Base-by-base conservation (phyloP, 768 basidiomycete species). In the Neoboletus magnificus region DNA sequence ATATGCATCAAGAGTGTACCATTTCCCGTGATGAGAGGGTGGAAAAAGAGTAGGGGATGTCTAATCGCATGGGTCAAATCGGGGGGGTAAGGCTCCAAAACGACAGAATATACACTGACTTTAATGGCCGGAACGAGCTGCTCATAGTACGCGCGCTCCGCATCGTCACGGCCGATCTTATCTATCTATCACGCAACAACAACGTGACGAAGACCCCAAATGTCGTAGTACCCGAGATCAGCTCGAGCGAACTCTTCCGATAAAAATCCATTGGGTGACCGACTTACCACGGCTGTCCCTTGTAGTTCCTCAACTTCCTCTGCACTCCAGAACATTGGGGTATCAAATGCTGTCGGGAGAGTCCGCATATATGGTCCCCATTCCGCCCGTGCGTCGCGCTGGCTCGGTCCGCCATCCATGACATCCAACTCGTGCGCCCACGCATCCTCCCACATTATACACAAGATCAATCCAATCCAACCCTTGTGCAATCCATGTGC, bases 391-490 rank as follows among this genome's bases (percentile, higher is more conserved):
- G 27, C 15, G n/a, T 20, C 20, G 27, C 27, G 37, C 4, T 41
- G 35, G 30, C 29, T 18, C 2, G 33, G 48, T 11, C 36, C 27
- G 6, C 68, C 13, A 25, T 49, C 46, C 36, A 33, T 20, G 13
- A 12, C 10, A 41, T 93, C 93, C 91, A 51, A 74, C 83, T 46
- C 91, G 4, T 73, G 54, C 1, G 85, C 84, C 59, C 79, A 79
- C 4, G 85, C 81, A 51, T 82, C 82, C 71, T 99, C 97, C 90
- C 91, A 97, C 89, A 98, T 92, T 85, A 99, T 88, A 59, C 87
- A 91, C 37, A 98, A 76, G 55, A 99, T 98, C 43, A 98, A 73
- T 4, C 89, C 88, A 1, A 81, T 76, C 97, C 97, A 99, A 9
- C 93, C 86, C 53, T 80, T 72, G 48, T 86, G 77, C 55, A 98